Evolutionary conservation across 768 basidiomycete species (phyloP).

Genomic region (Cytidiella melzeri): DNA sequence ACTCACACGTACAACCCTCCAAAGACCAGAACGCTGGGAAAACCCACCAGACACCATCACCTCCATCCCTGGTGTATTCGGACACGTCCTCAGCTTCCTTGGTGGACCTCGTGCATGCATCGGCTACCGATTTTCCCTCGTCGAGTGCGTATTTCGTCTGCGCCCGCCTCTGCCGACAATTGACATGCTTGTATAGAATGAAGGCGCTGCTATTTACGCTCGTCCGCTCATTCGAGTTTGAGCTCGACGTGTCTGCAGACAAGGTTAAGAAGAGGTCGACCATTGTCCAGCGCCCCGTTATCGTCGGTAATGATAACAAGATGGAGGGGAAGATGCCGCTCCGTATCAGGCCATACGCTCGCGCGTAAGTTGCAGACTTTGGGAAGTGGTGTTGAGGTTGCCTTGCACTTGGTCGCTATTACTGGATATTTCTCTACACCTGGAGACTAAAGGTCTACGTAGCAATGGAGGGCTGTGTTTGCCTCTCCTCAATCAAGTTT

Average conservation of each 20-base stretch:
- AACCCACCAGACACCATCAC: slow-evolving; percentile 35
- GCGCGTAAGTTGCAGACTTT: too few relatives aligned
- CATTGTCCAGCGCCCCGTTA: slow-evolving; percentile 20
- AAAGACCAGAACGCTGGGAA: slow-evolving; percentile 25
- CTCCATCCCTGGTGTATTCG: slow-evolving; percentile 53
- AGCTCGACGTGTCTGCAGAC: slow-evolving; percentile 21
- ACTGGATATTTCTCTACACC: too few relatives aligned
- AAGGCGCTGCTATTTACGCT: slow-evolving; percentile 24
- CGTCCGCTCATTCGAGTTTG: slow-evolving; percentile 27
- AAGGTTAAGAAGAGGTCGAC: slow-evolving; percentile 15
- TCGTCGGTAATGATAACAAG: slow-evolving; percentile 10
- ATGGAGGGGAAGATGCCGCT: slow-evolving; percentile 19
- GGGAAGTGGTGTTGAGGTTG: too few relatives aligned
- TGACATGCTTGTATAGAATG: background rate
- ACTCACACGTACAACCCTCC: too few relatives aligned
- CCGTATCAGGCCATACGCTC: slow-evolving; percentile 15
- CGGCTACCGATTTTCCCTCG: slow-evolving; percentile 57
- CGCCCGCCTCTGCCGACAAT: background rate
- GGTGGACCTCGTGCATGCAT: slow-evolving; percentile 63
- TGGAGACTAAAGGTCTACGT: too few relatives aligned
- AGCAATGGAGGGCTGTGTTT: too few relatives aligned
- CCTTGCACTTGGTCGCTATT: too few relatives aligned
- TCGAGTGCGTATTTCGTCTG: slow-evolving; percentile 38
- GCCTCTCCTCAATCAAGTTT: too few relatives aligned
- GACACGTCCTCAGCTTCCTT: slow-evolving; percentile 53